Conservation (phyloP, 345 rosid genomes). For the Mallotus nudiflorus region DNA sequence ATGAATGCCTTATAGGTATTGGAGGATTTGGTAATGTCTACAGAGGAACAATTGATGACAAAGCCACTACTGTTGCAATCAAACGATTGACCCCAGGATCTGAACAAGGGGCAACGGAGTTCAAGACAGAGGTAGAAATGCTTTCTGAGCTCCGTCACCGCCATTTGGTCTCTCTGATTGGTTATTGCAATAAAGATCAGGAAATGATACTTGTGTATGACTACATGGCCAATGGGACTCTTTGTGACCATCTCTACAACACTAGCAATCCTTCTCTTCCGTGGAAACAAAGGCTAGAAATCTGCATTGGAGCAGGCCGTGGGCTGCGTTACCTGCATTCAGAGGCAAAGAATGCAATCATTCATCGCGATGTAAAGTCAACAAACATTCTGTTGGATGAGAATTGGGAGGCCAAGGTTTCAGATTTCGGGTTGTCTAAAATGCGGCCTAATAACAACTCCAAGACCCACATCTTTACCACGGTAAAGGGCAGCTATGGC, state of each 20-base stretch:
- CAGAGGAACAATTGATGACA: not conserved
- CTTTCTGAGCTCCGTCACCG: conserved; percentile 26
- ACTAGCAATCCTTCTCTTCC: not conserved
- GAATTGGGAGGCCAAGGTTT: conserved; percentile 14
- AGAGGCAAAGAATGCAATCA: not conserved
- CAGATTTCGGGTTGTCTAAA: conserved; percentile 18
- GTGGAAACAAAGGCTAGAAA: conserved; percentile 10
- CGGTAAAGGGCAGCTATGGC: too few relatives aligned
- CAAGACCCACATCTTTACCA: too few relatives aligned
- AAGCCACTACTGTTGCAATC: not conserved
- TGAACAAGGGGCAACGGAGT: not conserved
- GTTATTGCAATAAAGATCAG: conserved; percentile 49
- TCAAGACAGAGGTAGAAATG: conserved; percentile 12
- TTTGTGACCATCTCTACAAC: conserved; percentile 5
- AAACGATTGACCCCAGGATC: conserved; percentile 7
- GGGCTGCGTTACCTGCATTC: too few relatives aligned
- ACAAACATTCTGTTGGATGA: conserved; percentile 15
- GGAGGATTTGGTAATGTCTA: conserved; percentile 8
- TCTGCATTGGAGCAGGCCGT: not conserved
- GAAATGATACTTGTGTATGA: too few relatives aligned
- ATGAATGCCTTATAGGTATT: not conserved
- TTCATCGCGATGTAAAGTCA: conserved; percentile 13
- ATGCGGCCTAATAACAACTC: not conserved
- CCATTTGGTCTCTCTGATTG: conserved; percentile 79
- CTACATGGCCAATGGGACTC: conserved; percentile 5